Evolutionary conservation across 768 basidiomycete genomes (phyloP).

Genomic region (Guyanaporus albipodus): DNA sequence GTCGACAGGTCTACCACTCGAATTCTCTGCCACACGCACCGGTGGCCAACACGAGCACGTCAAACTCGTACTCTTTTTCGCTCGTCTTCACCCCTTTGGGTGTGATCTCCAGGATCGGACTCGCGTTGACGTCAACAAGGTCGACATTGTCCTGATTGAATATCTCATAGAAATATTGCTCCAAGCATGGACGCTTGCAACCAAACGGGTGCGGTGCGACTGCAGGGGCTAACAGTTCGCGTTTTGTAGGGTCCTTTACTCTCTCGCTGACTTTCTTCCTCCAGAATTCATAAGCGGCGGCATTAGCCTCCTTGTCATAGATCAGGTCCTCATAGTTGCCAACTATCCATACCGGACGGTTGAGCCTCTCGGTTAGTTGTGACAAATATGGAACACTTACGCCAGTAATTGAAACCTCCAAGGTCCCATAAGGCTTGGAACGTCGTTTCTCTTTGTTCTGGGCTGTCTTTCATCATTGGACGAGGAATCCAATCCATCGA

Average conservation of each 20-base stretch:
- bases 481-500: background rate
- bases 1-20: background rate
- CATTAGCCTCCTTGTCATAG: background rate
- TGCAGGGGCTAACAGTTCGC: background rate
- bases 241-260: background rate
- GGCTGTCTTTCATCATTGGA: background rate
- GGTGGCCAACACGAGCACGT: slow-evolving; percentile 8
- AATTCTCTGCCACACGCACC: background rate
- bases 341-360: background rate
- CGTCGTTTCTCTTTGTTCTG: slow-evolving; percentile 4
- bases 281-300: slow-evolving; percentile 9
- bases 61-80: slow-evolving; percentile 5
- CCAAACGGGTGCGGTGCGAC: background rate
- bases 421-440: background rate
- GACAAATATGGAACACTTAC: background rate
- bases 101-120: slow-evolving; percentile 8
- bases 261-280: slow-evolving; percentile 6
- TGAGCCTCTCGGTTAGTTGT: background rate
- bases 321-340: slow-evolving; percentile 8
- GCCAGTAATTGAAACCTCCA: slow-evolving; percentile 2
- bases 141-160: slow-evolving; percentile 7
- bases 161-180: background rate
- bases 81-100: slow-evolving; percentile 7
- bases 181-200: background rate
- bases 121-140: slow-evolving; percentile 7